These are phyloP conservation scores for Termitomyces sp. DNA, from an alignment of 768 basidiomycete species.

Conservation along the genomic window DNA sequence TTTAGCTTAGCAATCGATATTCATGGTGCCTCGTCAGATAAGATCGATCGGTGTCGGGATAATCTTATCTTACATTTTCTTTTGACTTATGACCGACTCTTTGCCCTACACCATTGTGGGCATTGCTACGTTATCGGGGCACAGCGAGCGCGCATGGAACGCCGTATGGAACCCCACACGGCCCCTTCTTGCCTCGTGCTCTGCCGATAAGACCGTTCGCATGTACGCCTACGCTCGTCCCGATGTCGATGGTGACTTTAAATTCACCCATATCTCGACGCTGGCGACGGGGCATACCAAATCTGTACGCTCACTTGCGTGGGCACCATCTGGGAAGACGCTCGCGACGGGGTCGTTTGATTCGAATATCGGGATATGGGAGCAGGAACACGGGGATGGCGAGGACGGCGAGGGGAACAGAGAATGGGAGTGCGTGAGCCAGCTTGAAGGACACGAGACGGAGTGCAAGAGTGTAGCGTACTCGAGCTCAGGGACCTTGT, in stretches of 20 bases:
- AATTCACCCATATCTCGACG: slow-evolving; percentile 52
- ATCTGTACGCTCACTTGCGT: slow-evolving; percentile 81
- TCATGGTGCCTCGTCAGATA: too few species aligned
- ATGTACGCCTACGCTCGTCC: slow-evolving; percentile 60
- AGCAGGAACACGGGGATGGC: slow-evolving; percentile 44
- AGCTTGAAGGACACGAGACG: slow-evolving; percentile 91
- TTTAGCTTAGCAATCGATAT: too few species aligned
- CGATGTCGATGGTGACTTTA: slow-evolving; percentile 11
- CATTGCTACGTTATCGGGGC: slow-evolving; percentile 45
- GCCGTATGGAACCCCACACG: slow-evolving; percentile 84
- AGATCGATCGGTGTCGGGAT: not conserved
- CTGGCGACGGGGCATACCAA: slow-evolving; percentile 84
- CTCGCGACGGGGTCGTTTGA: slow-evolving; percentile 95
- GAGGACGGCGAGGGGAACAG: slow-evolving; percentile 30
- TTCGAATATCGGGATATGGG: slow-evolving; percentile 88
- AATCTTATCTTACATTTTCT: slow-evolving; percentile 1
- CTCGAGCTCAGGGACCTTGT: slow-evolving; percentile 65
- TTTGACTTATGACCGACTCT: not conserved
- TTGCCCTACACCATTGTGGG: slow-evolving; percentile 20
- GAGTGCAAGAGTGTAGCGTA: slow-evolving; percentile 94
- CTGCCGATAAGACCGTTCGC: slow-evolving; percentile 88
- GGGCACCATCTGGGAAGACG: slow-evolving; percentile 82
- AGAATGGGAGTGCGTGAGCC: slow-evolving; percentile 86
- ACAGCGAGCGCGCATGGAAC: slow-evolving; percentile 84
- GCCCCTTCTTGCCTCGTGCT: slow-evolving; percentile 86